These are phyloP conservation scores for Fusarium odoratissimum DNA, from an alignment of 2,329 filamentous ascomycete species.

Conservation along the genomic window DNA sequence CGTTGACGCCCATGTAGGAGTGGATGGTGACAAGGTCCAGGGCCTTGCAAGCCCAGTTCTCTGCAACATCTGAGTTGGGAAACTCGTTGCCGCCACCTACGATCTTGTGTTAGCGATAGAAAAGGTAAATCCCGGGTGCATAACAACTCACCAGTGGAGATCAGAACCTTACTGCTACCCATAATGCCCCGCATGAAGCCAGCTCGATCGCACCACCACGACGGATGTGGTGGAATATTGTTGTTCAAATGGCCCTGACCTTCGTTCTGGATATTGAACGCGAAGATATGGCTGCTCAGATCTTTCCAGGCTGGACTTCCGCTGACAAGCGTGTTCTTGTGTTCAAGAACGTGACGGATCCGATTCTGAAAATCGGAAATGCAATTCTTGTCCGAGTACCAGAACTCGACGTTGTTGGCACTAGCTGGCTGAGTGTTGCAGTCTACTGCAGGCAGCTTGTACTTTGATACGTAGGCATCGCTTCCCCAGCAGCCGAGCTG, in stretches of 20 bases:
- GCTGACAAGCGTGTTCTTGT: fast-evolving
- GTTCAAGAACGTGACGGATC: neutral
- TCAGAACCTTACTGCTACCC: neutral
- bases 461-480: neutral
- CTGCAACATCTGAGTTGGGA: neutral
- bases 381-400: neutral
- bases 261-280: neutral
- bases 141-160: neutral
- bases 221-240: neutral
- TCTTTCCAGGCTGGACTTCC: neutral
- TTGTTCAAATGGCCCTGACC: neutral
- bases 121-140: too few relatives aligned
- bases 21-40: neutral
- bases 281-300: fast-evolving
- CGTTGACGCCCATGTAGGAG: neutral
- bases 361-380: neutral
- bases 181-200: neutral
- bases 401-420: neutral
- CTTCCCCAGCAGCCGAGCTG: neutral
- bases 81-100: neutral
- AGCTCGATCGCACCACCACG: neutral
- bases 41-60: neutral
- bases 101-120: fast-evolving
- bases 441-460: neutral
- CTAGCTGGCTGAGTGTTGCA: neutral